Conservation (phyloP, 2,329 filamentous ascomycete genomes). For the Fusarium ramigenum region DNA sequence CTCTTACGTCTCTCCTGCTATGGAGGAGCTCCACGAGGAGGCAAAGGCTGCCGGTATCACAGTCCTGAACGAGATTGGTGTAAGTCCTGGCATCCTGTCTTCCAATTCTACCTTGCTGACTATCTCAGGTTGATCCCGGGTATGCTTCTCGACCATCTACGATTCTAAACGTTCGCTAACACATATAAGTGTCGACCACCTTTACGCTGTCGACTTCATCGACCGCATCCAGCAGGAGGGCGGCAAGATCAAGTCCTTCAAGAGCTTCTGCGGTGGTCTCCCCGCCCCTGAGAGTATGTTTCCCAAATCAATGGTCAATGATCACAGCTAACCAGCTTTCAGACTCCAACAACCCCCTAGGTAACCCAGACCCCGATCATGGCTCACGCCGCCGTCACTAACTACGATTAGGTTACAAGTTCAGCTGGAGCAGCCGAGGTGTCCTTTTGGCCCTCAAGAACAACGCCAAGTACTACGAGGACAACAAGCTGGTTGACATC, state of each 20-base stretch:
- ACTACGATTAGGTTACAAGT: slow-evolving; percentile 71
- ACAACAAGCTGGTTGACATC: slow-evolving; percentile 77
- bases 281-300: slow-evolving; percentile 62
- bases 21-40: slow-evolving; percentile 85
- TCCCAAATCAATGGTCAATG: background rate
- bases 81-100: slow-evolving; percentile 47
- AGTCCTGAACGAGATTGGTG: slow-evolving; percentile 96
- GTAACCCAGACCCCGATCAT: background rate
- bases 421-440: slow-evolving; percentile 67
- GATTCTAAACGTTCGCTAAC: background rate
- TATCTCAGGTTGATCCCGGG: slow-evolving; percentile 37
- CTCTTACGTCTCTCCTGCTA: slow-evolving; percentile 90
- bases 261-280: slow-evolving; percentile 86
- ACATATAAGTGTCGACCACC: slow-evolving; percentile 35
- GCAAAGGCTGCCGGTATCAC: slow-evolving; percentile 93
- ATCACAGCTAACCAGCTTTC: background rate
- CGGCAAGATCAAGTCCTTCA: slow-evolving; percentile 85
- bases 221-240: slow-evolving; percentile 86
- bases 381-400: background rate
- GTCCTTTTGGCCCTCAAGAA: slow-evolving; percentile 89
- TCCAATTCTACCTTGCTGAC: background rate
- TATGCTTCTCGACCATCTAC: slow-evolving; percentile 2
- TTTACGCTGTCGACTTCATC: slow-evolving; percentile 88
- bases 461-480: slow-evolving; percentile 82
- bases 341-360: slow-evolving; percentile 85